phyloP scores from a whole-genome alignment of 106 monocot genomes.

The Phalaenopsis equestris region DNA sequence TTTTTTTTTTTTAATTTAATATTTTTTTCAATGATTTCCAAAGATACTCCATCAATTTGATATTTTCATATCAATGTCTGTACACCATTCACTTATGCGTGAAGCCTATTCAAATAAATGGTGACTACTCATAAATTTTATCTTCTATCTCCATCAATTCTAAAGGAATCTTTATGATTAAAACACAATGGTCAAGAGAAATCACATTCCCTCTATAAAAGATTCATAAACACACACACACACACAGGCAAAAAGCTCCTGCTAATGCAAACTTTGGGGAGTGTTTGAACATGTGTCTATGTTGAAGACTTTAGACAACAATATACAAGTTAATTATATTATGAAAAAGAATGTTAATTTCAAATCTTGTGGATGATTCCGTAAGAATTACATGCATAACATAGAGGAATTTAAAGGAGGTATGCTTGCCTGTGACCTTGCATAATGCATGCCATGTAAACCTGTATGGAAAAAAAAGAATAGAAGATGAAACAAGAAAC shows the following conservation, averaged over 20 bases:
- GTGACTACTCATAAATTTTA: neutral
- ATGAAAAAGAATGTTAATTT: neutral
- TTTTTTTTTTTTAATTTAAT: neutral
- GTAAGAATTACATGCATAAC: neutral
- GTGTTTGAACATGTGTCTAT: neutral
- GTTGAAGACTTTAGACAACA: constrained; percentile 2
- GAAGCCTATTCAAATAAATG: neutral
- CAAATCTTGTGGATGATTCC: neutral
- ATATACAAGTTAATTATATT: neutral
- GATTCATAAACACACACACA: too few species aligned
- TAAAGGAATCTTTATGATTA: neutral
- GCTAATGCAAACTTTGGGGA: neutral
- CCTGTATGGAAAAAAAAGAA: constrained; percentile 22
- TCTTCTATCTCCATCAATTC: neutral
- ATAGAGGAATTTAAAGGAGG: neutral
- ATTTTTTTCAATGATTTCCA: neutral
- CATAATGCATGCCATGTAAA: constrained; percentile 78
- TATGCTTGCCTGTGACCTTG: constrained; percentile 55
- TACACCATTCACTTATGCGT: neutral
- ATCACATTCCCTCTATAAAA: too few species aligned
- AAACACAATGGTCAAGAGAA: neutral
- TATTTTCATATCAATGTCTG: neutral
- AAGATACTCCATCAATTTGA: neutral
- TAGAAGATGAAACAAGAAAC: neutral
- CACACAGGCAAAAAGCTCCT: neutral